Conservation (phyloP, 345 rosid species). For the Ceriops tagal region DNA sequence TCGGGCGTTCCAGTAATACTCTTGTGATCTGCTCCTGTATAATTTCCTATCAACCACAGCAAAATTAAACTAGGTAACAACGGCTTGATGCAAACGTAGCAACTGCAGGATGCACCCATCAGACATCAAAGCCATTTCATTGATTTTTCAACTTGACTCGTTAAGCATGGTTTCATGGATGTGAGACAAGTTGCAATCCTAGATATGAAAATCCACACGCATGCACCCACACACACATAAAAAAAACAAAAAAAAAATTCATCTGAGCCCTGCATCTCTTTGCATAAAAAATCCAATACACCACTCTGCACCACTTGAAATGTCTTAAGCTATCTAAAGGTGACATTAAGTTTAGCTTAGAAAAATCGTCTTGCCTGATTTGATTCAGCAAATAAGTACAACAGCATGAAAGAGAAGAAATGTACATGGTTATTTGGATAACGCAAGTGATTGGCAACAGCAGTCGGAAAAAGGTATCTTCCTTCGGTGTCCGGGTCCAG, state of each 20-base stretch:
- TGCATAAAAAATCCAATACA: too few relatives aligned
- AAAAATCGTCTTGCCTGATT: slow-evolving; percentile 54
- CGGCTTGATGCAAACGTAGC: neutral
- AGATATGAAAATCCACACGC: too few relatives aligned
- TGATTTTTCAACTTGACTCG: too few relatives aligned
- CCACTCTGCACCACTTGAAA: neutral
- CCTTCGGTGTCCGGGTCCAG: slow-evolving; percentile 90
- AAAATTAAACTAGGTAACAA: neutral
- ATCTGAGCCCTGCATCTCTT: too few relatives aligned
- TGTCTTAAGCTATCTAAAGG: neutral
- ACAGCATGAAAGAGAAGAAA: slow-evolving; percentile 88
- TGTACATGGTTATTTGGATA: slow-evolving; percentile 98
- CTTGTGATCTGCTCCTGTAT: slow-evolving; percentile 98
- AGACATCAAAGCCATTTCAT: too few relatives aligned
- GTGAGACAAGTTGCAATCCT: too few relatives aligned
- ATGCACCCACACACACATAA: too few relatives aligned
- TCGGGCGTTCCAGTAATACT: slow-evolving; percentile 87
- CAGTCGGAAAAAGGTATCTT: slow-evolving; percentile 83
- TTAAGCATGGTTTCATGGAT: too few relatives aligned
- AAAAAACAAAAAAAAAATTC: too few relatives aligned
- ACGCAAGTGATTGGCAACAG: slow-evolving; percentile 90
- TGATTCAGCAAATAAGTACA: slow-evolving; percentile 67
- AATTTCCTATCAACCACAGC: slow-evolving; percentile 51
- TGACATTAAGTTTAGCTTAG: neutral
- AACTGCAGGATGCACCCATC: too few relatives aligned